phyloP scores from a whole-genome alignment of 768 basidiomycete species.

The Cantharellus anzutake region DNA sequence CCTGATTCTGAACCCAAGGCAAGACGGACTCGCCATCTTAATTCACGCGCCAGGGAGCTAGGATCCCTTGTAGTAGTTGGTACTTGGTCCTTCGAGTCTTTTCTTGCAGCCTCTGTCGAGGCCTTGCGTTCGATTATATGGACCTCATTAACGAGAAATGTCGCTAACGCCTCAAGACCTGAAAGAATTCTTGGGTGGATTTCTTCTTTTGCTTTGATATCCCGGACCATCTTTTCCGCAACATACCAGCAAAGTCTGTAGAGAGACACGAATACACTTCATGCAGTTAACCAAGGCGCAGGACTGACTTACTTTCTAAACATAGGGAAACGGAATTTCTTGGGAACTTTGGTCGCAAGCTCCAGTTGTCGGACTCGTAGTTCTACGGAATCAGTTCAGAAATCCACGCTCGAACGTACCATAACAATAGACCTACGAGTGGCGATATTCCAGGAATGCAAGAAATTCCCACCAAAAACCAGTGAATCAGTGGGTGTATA shows the following conservation, averaged over 20 bases:
- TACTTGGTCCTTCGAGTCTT: slow-evolving; percentile 63
- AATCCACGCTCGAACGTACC: neutral
- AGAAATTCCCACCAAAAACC: slow-evolving; percentile 94
- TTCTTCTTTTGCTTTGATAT: slow-evolving; percentile 40
- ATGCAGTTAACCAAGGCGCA: slow-evolving; percentile 8
- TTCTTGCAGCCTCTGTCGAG: slow-evolving; percentile 39
- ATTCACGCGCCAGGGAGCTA: slow-evolving; percentile 58
- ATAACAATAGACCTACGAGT: slow-evolving; percentile 39
- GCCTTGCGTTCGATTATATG: slow-evolving; percentile 49
- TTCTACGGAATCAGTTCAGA: slow-evolving; percentile 29
- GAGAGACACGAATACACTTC: neutral
- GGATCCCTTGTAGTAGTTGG: slow-evolving; percentile 79
- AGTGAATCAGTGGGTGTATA: slow-evolving; percentile 83
- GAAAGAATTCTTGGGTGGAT: slow-evolving; percentile 41
- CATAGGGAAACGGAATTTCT: slow-evolving; percentile 74
- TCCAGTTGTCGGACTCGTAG: slow-evolving; percentile 81
- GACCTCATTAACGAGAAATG: slow-evolving; percentile 64
- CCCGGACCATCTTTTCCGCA: slow-evolving; percentile 59
- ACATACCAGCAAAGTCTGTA: slow-evolving; percentile 78
- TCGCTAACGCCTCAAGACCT: slow-evolving; percentile 50
- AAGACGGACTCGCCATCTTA: slow-evolving; percentile 58
- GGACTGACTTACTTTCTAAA: slow-evolving; percentile 39
- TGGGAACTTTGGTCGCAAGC: slow-evolving; percentile 79
- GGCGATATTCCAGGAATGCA: slow-evolving; percentile 78
- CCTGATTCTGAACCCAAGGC: slow-evolving; percentile 13